Base-by-base conservation (phyloP, 805 yeast species). In the Saccharomycopsis sp. region DNA sequence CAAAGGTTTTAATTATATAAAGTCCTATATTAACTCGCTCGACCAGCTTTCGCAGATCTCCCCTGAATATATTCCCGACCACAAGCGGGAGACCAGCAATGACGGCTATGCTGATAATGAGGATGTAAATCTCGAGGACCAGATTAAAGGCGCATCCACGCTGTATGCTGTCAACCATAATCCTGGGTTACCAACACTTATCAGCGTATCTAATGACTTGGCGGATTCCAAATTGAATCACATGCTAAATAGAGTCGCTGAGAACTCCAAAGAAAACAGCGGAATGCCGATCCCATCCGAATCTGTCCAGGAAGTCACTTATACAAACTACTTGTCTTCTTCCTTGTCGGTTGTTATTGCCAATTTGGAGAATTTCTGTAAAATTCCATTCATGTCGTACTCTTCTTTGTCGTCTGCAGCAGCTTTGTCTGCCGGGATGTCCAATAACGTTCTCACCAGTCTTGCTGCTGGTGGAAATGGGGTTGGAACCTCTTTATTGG, bases 311-410 rank as follows among this genome's bases (percentile, higher is more conserved):
- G 49, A 44, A 19, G 17, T 22, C 7, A 25, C 41, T 5, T 34
- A 29, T n/a, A 29, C 59, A 1, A 60, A 60, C 29, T 47, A 49
- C 17, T 44, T 60, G 25, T 70, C 76, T 3, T 72, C 74, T 2
- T 60, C 77, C 3, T 64, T 69, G 3, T 59, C 69, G 12, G 74
- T 73, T 3, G 76, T 74, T 24, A 71, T 75, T 2, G 70, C 71
- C 54, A 74, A 74, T 56, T 73, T 74, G 58, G 76, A 73, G 55
- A 73, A 70, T 58, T 74, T 67, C 58, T 73, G 76, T 55, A 66
- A 65, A 23, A 57, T 68, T 23, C 67, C 69, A 49, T 60, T 73
- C 58, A 68, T 68, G 56, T 67, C 73, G 9, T 60, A 2, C 57
- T 61, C 59, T 47, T 57, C 63, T 3, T 25, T 49, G 20, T 20